These are phyloP conservation scores for Solanum pennellii DNA, from an alignment of 257 asterid genomes.

Conservation along the genomic window DNA sequence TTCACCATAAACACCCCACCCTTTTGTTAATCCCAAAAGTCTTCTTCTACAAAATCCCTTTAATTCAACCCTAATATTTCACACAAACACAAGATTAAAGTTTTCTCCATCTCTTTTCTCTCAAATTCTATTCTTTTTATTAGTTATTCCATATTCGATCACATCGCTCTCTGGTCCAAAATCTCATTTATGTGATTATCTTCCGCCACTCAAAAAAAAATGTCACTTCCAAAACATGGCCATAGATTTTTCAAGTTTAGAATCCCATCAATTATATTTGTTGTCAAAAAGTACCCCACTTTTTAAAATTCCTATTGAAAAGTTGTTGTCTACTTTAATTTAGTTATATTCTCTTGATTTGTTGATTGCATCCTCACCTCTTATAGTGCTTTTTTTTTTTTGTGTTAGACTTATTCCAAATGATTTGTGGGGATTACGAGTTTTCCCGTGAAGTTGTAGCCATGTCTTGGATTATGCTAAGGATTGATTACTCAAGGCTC, in stretches of 20 bases:
- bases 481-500: constrained; percentile 69
- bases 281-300: constrained; percentile 15
- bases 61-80: neutral
- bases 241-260: constrained; percentile 73
- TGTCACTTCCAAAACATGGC: constrained; percentile 36
- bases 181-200: neutral
- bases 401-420: constrained; percentile 2
- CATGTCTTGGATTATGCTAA: constrained; percentile 69
- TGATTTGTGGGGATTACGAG: constrained; percentile 31
- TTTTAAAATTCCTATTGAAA: neutral
- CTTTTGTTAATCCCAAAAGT: constrained; percentile 6
- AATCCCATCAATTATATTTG: constrained; percentile 3
- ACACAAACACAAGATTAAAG: neutral
- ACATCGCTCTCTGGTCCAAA: neutral
- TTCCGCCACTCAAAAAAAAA: constrained; percentile 6
- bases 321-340: neutral
- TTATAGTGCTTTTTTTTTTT: neutral
- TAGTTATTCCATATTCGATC: neutral
- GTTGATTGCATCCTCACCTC: neutral
- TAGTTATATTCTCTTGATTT: neutral
- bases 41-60: neutral
- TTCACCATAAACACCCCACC: neutral
- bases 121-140: neutral
- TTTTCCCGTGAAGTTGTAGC: constrained; percentile 29
- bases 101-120: neutral